Evolutionary conservation across 2,329 filamentous ascomycete genomes (phyloP).

Genomic region (Aureobasidium sp.): DNA sequence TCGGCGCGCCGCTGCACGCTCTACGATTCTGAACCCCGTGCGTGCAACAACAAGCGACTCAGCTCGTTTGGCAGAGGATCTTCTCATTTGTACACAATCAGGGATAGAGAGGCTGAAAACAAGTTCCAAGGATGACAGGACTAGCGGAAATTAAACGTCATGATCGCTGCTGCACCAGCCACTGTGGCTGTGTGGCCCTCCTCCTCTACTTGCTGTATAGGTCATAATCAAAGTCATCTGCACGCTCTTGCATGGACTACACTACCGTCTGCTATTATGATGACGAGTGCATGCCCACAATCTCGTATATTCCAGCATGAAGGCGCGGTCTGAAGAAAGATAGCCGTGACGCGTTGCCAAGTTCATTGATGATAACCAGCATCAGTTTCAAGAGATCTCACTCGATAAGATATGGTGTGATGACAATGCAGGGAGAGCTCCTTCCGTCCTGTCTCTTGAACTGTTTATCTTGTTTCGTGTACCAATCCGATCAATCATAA

Average conservation of each 20-base stretch:
- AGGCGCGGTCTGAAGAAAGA: neutral
- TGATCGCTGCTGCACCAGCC: slow-evolving; percentile 2
- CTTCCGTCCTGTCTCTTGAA: no score
- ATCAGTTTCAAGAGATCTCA: neutral
- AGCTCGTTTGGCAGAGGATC: neutral
- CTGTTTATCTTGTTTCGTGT: no score
- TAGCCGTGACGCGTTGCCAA: neutral
- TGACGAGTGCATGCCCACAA: neutral
- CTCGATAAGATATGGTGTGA: neutral
- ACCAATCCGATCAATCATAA: no score
- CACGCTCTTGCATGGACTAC: neutral
- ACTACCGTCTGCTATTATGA: neutral
- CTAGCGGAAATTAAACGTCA: slow-evolving; percentile 11
- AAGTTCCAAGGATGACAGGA: neutral
- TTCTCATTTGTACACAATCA: neutral
- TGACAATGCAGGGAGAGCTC: neutral
- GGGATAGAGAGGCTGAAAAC: neutral
- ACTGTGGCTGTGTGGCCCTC: neutral
- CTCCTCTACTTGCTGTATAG: neutral
- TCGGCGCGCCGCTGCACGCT: neutral
- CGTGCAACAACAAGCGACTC: neutral
- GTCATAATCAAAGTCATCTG: neutral
- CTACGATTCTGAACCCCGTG: neutral
- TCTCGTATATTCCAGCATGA: neutral
- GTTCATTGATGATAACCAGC: neutral